These are phyloP conservation scores for Fusarium ambrosium DNA, from an alignment of 2,329 filamentous ascomycete species.

Conservation along the genomic window DNA sequence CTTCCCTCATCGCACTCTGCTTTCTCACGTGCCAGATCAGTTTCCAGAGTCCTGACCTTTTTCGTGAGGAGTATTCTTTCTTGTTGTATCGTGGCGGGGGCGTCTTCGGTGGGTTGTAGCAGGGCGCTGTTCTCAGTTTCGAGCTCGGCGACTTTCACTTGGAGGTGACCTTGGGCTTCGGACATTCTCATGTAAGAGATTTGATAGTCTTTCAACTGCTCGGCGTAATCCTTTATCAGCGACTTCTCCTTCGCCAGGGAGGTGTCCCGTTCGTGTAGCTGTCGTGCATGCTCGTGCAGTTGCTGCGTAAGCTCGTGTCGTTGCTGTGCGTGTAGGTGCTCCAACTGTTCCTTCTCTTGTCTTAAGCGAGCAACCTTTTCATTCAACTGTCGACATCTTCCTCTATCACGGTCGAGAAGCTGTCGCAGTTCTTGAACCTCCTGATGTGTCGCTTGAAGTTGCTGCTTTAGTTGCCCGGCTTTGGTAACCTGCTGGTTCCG, in stretches of 20 bases:
- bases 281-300: no score
- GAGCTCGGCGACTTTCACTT: background rate
- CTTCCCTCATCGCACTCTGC: background rate
- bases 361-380: background rate
- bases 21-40: background rate
- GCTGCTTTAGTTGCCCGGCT: background rate
- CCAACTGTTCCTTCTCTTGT: background rate
- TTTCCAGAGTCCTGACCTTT: background rate
- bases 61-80: background rate
- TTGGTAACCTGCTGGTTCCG: background rate
- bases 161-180: background rate
- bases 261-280: background rate
- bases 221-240: background rate
- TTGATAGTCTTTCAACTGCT: slow-evolving; percentile 1
- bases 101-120: background rate
- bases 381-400: background rate
- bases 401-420: background rate
- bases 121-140: background rate
- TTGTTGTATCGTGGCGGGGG: background rate
- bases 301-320: no score
- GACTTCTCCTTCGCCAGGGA: background rate
- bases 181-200: background rate
- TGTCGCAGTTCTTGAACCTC: background rate
- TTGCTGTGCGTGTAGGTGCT: background rate
- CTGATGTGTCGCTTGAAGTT: background rate